Evolutionary conservation across 768 basidiomycete species (phyloP).

Genomic region (Hygrocybe punicea): DNA sequence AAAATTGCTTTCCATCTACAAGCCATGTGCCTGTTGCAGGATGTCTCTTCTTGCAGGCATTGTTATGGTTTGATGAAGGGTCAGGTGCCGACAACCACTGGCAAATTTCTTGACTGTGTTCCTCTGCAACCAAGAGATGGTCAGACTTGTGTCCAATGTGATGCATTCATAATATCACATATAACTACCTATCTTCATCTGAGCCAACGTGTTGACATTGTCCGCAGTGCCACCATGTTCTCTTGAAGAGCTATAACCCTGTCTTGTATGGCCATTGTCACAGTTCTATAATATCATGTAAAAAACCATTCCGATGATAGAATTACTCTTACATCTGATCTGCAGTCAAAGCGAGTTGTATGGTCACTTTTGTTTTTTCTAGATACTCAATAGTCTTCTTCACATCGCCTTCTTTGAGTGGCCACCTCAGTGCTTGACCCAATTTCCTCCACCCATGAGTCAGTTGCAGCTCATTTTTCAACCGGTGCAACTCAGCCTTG

Average conservation of each 20-base stretch:
- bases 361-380: neutral
- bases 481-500: neutral
- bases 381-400: neutral
- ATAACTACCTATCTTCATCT: no score
- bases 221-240: no score
- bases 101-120: neutral
- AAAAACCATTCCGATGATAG: neutral
- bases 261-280: no score
- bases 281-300: no score
- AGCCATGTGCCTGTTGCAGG: neutral
- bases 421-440: neutral
- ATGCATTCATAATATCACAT: no score
- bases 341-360: neutral
- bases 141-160: no score
- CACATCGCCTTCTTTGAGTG: neutral
- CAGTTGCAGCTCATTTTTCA: neutral
- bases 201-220: no score
- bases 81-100: neutral
- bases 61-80: no score
- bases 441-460: neutral
- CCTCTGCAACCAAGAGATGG: neutral
- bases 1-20: neutral
- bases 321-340: neutral
- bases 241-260: no score
- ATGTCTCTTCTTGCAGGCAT: neutral